Conservation (phyloP, 805 yeast species). For the Wickerhamomyces ciferrii region DNA sequence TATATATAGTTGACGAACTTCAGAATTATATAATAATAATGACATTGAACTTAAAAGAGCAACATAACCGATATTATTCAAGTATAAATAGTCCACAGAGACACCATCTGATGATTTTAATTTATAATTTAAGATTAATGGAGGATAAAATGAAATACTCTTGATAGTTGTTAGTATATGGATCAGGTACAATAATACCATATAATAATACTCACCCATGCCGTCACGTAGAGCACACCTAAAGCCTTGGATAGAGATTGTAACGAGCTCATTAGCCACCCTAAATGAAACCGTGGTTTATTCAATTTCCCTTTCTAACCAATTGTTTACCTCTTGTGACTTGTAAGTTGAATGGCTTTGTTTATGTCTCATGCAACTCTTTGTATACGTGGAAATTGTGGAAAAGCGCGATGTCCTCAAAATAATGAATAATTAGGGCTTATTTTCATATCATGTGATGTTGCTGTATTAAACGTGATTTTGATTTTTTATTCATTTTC, state of each 20-base stretch:
- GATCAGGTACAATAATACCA: too few relatives aligned
- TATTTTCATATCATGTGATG: too few relatives aligned
- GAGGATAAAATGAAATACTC: conserved; percentile 48
- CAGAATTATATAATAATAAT: conserved; percentile 33
- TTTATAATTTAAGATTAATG: conserved; percentile 34
- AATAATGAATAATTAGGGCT: too few relatives aligned
- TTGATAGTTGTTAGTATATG: conserved; percentile 8
- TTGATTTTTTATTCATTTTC: too few relatives aligned
- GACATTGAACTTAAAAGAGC: conserved; percentile 36
- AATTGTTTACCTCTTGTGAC: too few relatives aligned
- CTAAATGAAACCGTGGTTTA: too few relatives aligned
- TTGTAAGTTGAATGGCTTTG: too few relatives aligned
- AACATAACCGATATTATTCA: conserved; percentile 43
- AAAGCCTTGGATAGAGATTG: conserved; percentile 16
- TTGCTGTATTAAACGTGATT: too few relatives aligned
- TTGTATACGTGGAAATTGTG: too few relatives aligned
- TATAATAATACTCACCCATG: conserved; percentile 26
- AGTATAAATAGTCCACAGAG: conserved; percentile 40
- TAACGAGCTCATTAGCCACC: conserved; percentile 6
- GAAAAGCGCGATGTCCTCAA: too few relatives aligned
- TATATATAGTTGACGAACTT: conserved; percentile 25
- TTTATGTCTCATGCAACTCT: too few relatives aligned
- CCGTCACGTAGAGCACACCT: conserved; percentile 32
- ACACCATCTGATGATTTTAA: conserved; percentile 41
- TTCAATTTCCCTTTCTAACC: too few relatives aligned